Conservation (phyloP, 139 green algal species). For the Coccomyxa sp. region DNA sequence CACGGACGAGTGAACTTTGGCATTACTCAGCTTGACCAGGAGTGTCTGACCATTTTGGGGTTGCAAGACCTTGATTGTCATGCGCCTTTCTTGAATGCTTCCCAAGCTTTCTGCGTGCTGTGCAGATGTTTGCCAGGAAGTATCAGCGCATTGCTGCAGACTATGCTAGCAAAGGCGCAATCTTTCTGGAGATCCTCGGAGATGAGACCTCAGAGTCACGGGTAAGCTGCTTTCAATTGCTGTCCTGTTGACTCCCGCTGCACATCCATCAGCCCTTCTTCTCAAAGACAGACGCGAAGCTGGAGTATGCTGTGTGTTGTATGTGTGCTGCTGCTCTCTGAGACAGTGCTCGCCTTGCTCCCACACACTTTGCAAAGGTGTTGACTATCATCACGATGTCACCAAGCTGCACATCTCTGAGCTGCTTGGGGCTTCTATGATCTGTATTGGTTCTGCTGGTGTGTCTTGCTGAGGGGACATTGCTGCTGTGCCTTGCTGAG, state of each 20-base stretch:
- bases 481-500: slow-evolving; percentile 1
- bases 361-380: neutral
- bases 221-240: too few species aligned
- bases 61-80: neutral
- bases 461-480: neutral
- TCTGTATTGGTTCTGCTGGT: too few species aligned
- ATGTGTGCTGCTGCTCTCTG: too few species aligned
- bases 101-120: neutral
- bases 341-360: neutral
- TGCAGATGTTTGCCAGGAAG: slow-evolving; percentile 40
- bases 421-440: neutral
- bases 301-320: too few species aligned
- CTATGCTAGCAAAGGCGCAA: slow-evolving; percentile 20
- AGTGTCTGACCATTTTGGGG: too few species aligned
- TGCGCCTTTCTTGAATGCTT: neutral
- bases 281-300: too few species aligned
- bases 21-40: too few species aligned
- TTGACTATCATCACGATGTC: neutral
- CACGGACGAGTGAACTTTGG: too few species aligned
- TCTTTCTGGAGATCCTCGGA: slow-evolving; percentile 58
- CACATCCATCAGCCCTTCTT: too few species aligned
- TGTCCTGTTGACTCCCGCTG: too few species aligned
- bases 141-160: slow-evolving; percentile 32
- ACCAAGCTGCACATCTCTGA: neutral
- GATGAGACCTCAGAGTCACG: slow-evolving; percentile 52